These are phyloP conservation scores for Microsporum audouinii DNA, from an alignment of 2,329 filamentous ascomycete species.

Conservation along the genomic window DNA sequence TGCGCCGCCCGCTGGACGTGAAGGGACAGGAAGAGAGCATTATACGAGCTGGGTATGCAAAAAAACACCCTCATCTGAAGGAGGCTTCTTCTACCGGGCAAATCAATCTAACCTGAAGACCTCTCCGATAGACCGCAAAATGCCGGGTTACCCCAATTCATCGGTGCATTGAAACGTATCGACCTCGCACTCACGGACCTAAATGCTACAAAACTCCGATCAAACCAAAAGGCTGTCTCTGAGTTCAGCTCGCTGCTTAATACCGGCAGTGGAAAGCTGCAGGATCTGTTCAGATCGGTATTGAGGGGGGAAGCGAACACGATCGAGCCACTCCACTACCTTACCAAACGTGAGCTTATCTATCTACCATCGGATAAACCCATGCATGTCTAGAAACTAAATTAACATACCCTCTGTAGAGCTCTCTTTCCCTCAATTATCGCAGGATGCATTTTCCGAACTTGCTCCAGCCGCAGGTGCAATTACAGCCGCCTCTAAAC, in stretches of 20 bases:
- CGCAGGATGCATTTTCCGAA: slow-evolving; percentile 62
- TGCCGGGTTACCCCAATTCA: slow-evolving; percentile 70
- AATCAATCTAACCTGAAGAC: not conserved
- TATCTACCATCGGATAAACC: not conserved
- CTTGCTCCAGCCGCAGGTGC: slow-evolving; percentile 70
- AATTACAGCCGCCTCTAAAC: slow-evolving; percentile 51
- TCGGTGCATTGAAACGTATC: slow-evolving; percentile 79
- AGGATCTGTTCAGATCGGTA: slow-evolving; percentile 69
- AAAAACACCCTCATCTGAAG: not conserved
- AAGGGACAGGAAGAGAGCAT: slow-evolving; percentile 86
- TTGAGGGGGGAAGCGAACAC: slow-evolving; percentile 66
- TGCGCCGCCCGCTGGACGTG: slow-evolving; percentile 84
- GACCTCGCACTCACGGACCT: slow-evolving; percentile 75
- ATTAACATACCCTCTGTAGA: slow-evolving; percentile 29
- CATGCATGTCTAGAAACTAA: not conserved
- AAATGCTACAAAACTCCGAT: slow-evolving; percentile 77
- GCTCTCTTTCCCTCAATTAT: slow-evolving; percentile 66
- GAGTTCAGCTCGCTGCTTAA: slow-evolving; percentile 69
- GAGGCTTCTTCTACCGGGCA: not conserved
- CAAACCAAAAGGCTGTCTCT: slow-evolving; percentile 77
- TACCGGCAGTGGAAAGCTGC: slow-evolving; percentile 68
- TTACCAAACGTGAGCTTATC: slow-evolving; percentile 64
- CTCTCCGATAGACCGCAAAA: slow-evolving; percentile 53
- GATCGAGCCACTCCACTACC: slow-evolving; percentile 80
- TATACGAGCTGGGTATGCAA: slow-evolving; percentile 59